A percentile compares a stretch with the other conserved stretches of the same genome.
These are phyloP conservation scores for Penicillium macrosclerotiorum DNA, from an alignment of 495 filamentous ascomycete genomes.

Conservation along the genomic window DNA sequence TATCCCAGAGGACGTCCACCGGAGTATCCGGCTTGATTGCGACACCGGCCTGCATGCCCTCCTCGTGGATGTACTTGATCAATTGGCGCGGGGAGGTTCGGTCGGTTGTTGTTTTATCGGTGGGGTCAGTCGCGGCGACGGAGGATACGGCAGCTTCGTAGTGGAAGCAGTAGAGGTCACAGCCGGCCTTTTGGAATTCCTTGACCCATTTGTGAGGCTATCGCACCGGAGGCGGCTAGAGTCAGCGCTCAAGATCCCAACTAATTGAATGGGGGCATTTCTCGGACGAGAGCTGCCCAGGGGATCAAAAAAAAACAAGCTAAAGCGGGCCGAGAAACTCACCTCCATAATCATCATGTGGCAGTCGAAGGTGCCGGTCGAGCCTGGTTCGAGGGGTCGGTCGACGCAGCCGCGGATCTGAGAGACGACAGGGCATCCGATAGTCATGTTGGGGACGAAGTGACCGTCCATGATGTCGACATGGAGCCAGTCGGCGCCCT, in stretches of 20 bases:
- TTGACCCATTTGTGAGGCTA: slow-evolving; percentile 97
- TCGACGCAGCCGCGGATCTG: slow-evolving; percentile 86
- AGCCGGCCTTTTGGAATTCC: slow-evolving; percentile 89
- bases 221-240: neutral
- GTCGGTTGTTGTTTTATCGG: slow-evolving; percentile 56
- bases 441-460: slow-evolving; percentile 98
- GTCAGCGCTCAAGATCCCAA: neutral
- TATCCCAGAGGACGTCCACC: slow-evolving; percentile 87
- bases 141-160: slow-evolving; percentile 92
- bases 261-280: neutral
- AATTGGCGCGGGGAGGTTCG: slow-evolving; percentile 79
- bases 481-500: slow-evolving; percentile 76
- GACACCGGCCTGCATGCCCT: slow-evolving; percentile 87
- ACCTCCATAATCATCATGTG: slow-evolving; percentile 99
- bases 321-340: slow-evolving; percentile 4
- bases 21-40: slow-evolving; percentile 92
- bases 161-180: slow-evolving; percentile 98
- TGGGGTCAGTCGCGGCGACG: slow-evolving; percentile 77
- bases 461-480: slow-evolving; percentile 95
- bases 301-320: neutral
- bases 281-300: neutral
- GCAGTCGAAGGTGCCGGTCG: slow-evolving; percentile 94
- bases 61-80: slow-evolving; percentile 84
- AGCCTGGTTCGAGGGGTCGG: slow-evolving; percentile 52
- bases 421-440: slow-evolving; percentile 89